These are phyloP conservation scores for Hyaloscypha hepaticicola DNA, from an alignment of 495 filamentous ascomycete species.

Conservation along the genomic window DNA sequence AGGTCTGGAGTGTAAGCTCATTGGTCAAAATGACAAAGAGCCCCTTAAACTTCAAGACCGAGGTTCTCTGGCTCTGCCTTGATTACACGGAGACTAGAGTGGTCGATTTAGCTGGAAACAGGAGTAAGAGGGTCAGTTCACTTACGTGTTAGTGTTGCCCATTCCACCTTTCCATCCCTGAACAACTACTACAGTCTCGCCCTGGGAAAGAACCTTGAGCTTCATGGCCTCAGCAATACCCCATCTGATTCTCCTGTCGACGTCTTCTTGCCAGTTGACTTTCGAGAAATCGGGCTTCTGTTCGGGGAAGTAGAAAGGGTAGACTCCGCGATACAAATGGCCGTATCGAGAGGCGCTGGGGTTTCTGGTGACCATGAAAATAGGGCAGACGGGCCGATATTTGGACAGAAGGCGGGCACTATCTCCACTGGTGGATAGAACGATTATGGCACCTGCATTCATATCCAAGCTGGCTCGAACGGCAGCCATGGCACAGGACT, in stretches of 20 bases:
- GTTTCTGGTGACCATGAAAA: conserved; percentile 96
- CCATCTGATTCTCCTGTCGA: conserved; percentile 95
- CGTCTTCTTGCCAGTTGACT: conserved; percentile 96
- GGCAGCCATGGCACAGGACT: conserved; percentile 94
- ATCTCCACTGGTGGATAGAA: conserved; percentile 85
- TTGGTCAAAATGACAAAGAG: conserved; percentile 6
- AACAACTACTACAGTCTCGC: conserved; percentile 87
- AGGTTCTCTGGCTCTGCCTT: conserved; percentile 53
- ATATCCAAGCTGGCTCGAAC: conserved; percentile 92
- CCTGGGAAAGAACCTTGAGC: conserved; percentile 78
- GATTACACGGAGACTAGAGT: conserved; percentile 47
- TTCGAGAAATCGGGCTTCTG: conserved; percentile 86
- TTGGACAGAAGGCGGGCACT: conserved; percentile 95
- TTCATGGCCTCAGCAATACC: conserved; percentile 80
- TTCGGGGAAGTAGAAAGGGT: conserved; percentile 93
- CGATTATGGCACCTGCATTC: conserved; percentile 92
- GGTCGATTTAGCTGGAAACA: conserved; percentile 15
- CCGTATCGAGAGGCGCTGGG: conserved; percentile 80
- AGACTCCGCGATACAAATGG: conserved; percentile 96
- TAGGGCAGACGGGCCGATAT: conserved; percentile 97
- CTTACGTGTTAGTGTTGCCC: conserved; percentile 92
- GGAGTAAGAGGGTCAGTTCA: background rate
- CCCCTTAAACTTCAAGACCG: conserved; percentile 26
- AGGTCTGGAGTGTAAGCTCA: background rate
- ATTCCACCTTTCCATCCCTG: conserved; percentile 97